Evolutionary conservation across 1,284 basidiomycete species (phyloP).

Genomic region (Phaffia rhodozyma): DNA sequence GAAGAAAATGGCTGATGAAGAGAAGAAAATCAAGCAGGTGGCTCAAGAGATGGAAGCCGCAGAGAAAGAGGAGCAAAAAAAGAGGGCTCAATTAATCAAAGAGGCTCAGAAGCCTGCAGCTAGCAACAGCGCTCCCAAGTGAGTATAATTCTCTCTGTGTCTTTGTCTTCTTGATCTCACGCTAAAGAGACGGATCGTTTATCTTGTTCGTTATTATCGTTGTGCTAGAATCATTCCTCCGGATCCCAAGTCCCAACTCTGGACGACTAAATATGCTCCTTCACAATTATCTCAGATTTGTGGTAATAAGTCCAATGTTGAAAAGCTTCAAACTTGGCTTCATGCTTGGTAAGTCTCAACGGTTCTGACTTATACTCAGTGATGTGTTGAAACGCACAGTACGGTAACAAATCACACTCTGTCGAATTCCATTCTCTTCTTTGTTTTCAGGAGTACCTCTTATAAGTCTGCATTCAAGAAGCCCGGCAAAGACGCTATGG

Average conservation of each 20-base stretch:
- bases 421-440: neutral
- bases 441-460: conserved; percentile 51
- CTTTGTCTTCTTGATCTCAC: neutral
- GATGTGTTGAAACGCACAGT: neutral
- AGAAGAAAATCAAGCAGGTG: conserved; percentile 40
- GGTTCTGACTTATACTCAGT: neutral
- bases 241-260: conserved; percentile 49
- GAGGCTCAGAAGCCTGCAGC: conserved; percentile 21
- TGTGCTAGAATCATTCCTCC: conserved; percentile 34
- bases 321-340: conserved; percentile 79
- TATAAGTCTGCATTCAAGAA: conserved; percentile 75
- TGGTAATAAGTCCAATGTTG: conserved; percentile 83
- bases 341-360: conserved; percentile 58
- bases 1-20: conserved; percentile 72
- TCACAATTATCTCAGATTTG: conserved; percentile 55
- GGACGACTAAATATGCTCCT: conserved; percentile 94
- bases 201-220: conserved; percentile 14
- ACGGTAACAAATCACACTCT: neutral
- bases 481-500: conserved; percentile 82
- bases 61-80: conserved; percentile 49
- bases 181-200: neutral
- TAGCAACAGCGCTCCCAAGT: conserved; percentile 22
- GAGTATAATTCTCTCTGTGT: conserved; percentile 18
- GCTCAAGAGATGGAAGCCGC: conserved; percentile 63
- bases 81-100: conserved; percentile 31